Evolutionary conservation across 345 rosid genomes (phyloP).

Genomic region (Lumnitzera littorea): DNA sequence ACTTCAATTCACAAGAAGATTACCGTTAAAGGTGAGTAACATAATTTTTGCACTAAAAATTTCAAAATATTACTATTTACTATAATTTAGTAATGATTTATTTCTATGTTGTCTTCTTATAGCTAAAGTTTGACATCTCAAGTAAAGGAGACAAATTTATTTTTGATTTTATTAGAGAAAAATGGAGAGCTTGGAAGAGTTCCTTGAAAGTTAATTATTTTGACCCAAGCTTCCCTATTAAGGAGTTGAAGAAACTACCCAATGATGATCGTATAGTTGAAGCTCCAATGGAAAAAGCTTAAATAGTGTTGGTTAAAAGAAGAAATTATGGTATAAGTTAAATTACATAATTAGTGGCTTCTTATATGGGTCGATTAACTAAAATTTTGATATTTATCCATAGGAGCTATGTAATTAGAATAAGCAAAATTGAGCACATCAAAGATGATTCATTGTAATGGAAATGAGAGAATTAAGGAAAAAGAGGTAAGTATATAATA

Average conservation of each 20-base stretch:
- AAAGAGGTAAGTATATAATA: neutral
- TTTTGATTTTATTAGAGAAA: neutral
- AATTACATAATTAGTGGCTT: no score
- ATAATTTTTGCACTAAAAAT: neutral
- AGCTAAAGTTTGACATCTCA: slow-evolving; percentile 2
- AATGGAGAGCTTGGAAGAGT: slow-evolving; percentile 3
- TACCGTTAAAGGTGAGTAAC: neutral
- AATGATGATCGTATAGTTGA: neutral
- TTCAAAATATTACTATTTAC: neutral
- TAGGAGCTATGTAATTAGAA: neutral
- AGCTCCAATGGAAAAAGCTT: slow-evolving; percentile 8
- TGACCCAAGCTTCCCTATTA: neutral
- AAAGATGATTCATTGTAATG: neutral
- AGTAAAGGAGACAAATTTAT: neutral
- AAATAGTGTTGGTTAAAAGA: neutral
- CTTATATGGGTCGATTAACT: no score
- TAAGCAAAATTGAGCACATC: neutral
- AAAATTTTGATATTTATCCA: neutral
- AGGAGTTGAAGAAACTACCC: neutral
- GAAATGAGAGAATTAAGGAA: neutral
- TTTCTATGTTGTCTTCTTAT: neutral
- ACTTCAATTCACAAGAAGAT: no score
- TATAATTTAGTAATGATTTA: neutral
- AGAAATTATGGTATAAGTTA: neutral
- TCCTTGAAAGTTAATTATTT: neutral